Conservation (phyloP, 495 filamentous ascomycete species). For the Aspergillus egyptiacus region DNA sequence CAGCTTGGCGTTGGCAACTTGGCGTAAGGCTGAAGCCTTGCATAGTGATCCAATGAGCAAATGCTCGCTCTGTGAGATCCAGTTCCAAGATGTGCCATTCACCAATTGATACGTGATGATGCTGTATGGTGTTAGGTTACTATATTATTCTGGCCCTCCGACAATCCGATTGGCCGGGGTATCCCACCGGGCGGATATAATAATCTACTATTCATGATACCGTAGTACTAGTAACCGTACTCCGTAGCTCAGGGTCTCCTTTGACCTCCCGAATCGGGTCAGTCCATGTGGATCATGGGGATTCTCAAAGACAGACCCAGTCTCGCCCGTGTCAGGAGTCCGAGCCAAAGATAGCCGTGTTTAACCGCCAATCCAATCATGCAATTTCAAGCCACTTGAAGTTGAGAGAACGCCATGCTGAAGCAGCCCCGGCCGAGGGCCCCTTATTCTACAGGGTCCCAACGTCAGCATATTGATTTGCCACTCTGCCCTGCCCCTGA, state of each 20-base stretch:
- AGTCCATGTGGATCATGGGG: background rate
- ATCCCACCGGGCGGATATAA: background rate
- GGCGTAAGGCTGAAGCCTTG: constrained; percentile 12
- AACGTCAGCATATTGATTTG: background rate
- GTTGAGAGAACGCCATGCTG: constrained; percentile 2
- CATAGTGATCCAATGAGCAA: background rate
- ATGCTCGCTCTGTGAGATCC: background rate
- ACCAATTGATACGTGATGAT: background rate
- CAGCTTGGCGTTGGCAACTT: constrained; percentile 8
- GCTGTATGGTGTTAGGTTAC: constrained; percentile 5
- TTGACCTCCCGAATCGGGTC: background rate
- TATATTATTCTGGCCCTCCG: background rate
- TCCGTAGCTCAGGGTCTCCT: constrained; percentile 3
- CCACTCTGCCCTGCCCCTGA: background rate
- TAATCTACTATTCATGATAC: background rate
- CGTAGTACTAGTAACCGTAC: too few species aligned
- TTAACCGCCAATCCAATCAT: background rate
- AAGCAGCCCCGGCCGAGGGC: background rate
- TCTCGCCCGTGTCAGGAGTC: background rate
- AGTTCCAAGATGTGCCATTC: background rate
- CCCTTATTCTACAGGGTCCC: background rate
- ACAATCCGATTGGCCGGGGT: background rate
- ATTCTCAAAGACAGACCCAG: background rate
- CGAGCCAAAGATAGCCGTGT: background rate
- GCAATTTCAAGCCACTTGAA: constrained; percentile 3